Conservation (phyloP, 148 eudicot genomes). For the Silene conica region DNA sequence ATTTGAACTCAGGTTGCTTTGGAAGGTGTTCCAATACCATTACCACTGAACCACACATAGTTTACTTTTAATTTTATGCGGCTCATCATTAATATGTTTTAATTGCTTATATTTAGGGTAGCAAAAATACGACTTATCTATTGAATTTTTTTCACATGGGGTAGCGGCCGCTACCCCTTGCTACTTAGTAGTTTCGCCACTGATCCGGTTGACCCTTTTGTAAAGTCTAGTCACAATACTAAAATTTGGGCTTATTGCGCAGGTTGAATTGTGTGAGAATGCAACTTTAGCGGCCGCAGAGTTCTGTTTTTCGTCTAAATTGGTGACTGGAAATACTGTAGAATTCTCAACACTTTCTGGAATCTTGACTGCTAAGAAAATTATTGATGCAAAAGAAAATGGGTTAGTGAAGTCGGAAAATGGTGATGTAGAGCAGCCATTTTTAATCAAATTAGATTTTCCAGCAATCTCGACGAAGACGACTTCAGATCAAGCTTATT, state of each 20-base stretch:
- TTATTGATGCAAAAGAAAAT: constrained; percentile 25
- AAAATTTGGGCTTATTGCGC: constrained; percentile 10
- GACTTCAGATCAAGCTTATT: constrained; percentile 3
- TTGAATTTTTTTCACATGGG: too few relatives aligned
- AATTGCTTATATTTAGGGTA: too few relatives aligned
- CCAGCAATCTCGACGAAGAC: constrained; percentile 53
- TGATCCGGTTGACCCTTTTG: too few relatives aligned
- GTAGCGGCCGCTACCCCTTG: too few relatives aligned
- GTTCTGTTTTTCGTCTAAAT: constrained; percentile 53
- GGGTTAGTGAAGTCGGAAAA: constrained; percentile 24
- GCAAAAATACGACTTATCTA: too few relatives aligned
- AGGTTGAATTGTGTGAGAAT: constrained; percentile 85
- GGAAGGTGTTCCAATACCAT: too few relatives aligned
- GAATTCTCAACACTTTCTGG: constrained; percentile 78
- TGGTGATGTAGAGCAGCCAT: constrained; percentile 23
- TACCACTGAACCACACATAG: too few relatives aligned
- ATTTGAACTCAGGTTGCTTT: too few relatives aligned
- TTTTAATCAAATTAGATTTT: constrained; percentile 60
- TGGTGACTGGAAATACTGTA: constrained; percentile 41
- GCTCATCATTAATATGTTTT: too few relatives aligned
- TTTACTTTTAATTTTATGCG: too few relatives aligned
- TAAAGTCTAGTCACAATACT: neutral
- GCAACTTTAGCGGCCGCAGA: constrained; percentile 89
- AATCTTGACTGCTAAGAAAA: constrained; percentile 58
- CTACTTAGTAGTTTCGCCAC: too few relatives aligned